These are phyloP conservation scores for Dentipellis sp. DNA, from an alignment of 768 basidiomycete species.

Conservation along the genomic window DNA sequence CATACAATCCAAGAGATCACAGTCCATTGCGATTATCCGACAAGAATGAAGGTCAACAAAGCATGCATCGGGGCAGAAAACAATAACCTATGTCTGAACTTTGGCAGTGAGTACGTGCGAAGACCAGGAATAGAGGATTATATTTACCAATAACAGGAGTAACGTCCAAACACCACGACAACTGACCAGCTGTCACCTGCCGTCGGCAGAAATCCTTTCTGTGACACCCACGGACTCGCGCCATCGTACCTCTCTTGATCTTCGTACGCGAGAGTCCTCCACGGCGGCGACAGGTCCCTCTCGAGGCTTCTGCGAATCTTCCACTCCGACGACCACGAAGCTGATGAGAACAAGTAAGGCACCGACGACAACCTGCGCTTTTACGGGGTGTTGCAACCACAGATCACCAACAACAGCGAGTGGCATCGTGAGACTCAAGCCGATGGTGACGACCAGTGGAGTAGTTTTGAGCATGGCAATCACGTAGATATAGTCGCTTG, in stretches of 20 bases:
- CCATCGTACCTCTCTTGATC: background rate
- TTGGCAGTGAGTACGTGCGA: too few relatives aligned
- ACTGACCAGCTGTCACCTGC: background rate
- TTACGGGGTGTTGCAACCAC: conserved; percentile 47
- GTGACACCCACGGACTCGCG: background rate
- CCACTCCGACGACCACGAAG: conserved; percentile 67
- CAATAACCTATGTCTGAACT: too few relatives aligned
- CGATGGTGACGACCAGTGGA: conserved; percentile 86
- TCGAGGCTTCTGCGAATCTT: conserved; percentile 27
- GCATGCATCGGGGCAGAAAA: too few relatives aligned
- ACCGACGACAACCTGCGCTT: conserved; percentile 57
- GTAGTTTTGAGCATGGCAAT: conserved; percentile 96
- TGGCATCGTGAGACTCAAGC: conserved; percentile 89
- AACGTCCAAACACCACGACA: too few relatives aligned
- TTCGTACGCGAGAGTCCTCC: background rate
- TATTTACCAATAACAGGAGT: too few relatives aligned
- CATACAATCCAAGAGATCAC: too few relatives aligned
- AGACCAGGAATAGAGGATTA: too few relatives aligned
- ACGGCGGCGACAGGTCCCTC: background rate
- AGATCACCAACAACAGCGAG: conserved; percentile 81
- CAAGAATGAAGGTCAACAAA: too few relatives aligned
- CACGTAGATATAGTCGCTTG: conserved; percentile 80
- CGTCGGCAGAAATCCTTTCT: too few relatives aligned
- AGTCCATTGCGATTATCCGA: too few relatives aligned
- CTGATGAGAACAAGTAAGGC: conserved; percentile 67